phyloP scores from a whole-genome alignment of 164 flowering plant species.

The Platanus orientalis region DNA sequence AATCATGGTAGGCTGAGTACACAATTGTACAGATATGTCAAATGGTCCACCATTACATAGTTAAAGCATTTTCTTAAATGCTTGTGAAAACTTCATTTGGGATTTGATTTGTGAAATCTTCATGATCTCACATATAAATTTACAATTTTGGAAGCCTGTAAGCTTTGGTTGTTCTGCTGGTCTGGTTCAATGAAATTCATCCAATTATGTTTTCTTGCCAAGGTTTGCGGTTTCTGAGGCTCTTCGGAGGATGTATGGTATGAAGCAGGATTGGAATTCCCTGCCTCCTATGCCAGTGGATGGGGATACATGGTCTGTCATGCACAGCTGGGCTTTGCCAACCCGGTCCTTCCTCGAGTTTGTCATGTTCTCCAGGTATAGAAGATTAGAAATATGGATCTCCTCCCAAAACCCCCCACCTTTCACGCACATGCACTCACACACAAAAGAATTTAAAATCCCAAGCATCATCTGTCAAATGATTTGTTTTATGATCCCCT shows the following conservation, averaged over 20 bases:
- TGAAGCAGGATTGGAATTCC: slow-evolving; percentile 44
- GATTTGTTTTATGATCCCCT: not conserved
- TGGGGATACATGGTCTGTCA: slow-evolving; percentile 88
- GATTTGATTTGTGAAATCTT: too few species aligned
- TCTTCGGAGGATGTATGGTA: slow-evolving; percentile 72
- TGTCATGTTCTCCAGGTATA: slow-evolving; percentile 93
- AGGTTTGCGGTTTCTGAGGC: slow-evolving; percentile 81
- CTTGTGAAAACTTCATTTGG: too few species aligned
- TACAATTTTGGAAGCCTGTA: not conserved
- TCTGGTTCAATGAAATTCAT: not conserved
- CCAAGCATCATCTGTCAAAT: not conserved
- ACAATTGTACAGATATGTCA: too few species aligned
- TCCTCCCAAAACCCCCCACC: not conserved
- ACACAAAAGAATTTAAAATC: not conserved
- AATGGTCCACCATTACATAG: too few species aligned
- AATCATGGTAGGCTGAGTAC: too few species aligned
- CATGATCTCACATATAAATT: not conserved
- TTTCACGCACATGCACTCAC: too few species aligned
- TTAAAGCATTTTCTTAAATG: too few species aligned
- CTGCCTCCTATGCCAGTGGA: slow-evolving; percentile 89
- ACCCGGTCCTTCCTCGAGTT: slow-evolving; percentile 88
- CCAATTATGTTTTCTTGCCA: slow-evolving; percentile 2
- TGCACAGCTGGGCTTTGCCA: slow-evolving; percentile 91
- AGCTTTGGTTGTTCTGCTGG: not conserved
- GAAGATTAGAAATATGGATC: not conserved